A percentile compares a stretch with the other conserved stretches of the same genome.
Evolutionary conservation across 345 rosid genomes (phyloP).

Genomic region (Syzygium oleosum): DNA sequence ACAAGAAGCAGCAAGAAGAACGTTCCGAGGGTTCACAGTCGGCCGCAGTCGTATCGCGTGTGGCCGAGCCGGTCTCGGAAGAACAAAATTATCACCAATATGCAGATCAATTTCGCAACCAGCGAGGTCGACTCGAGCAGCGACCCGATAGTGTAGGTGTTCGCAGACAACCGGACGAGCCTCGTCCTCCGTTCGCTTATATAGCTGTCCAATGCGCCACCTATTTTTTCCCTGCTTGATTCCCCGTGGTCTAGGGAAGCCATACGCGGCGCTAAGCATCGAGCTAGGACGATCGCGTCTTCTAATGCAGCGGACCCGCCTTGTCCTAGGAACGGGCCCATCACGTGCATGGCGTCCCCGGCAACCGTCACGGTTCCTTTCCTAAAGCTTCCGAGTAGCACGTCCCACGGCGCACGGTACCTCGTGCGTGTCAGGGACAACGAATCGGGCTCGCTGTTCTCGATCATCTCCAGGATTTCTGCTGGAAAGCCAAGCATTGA

Average conservation of each 20-base stretch:
- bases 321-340: slow-evolving; percentile 31
- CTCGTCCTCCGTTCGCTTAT: slow-evolving; percentile 4
- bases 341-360: slow-evolving; percentile 31
- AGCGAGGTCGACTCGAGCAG: slow-evolving; percentile 4
- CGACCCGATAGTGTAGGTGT: slow-evolving; percentile 33
- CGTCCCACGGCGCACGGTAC: slow-evolving; percentile 13
- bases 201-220: neutral
- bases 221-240: neutral
- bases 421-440: slow-evolving; percentile 5
- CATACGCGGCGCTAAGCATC: neutral
- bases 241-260: neutral
- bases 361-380: slow-evolving; percentile 13
- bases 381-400: neutral
- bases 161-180: slow-evolving; percentile 21
- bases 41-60: slow-evolving; percentile 31
- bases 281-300: slow-evolving; percentile 11
- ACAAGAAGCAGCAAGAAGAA: neutral
- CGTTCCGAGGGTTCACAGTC: neutral
- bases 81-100: slow-evolving; percentile 9
- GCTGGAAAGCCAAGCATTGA: neutral
- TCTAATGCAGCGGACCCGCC: slow-evolving; percentile 24
- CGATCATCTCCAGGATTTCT: slow-evolving; percentile 2
- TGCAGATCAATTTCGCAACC: slow-evolving; percentile 6
- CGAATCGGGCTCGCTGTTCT: neutral
- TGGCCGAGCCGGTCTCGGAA: slow-evolving; percentile 23